Evolutionary conservation across 495 filamentous ascomycete species (phyloP), one percentile per base, ranked within the genome.

Genomic region (Platismatia glauca): DNA sequence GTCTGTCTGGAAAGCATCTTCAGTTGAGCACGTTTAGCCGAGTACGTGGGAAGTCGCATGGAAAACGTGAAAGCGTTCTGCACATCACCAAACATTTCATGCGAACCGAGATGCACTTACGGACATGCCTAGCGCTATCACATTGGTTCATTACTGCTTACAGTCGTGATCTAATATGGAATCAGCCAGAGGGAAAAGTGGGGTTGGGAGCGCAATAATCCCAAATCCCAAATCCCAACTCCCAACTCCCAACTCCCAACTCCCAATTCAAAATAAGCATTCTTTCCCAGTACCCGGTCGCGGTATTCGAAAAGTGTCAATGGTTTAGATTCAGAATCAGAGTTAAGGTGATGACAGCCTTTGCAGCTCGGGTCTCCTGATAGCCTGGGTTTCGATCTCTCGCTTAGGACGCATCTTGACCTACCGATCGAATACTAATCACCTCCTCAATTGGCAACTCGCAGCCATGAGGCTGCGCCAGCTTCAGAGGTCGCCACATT

Each of bases 111-210:
- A 2, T 20, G 50, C 37, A 38, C 20, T 39, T 62, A 46, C 60
- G 60, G 60, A 57, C 52, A 56, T 62, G 31, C 39, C 39, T 57
- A 57, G 60, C 52, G 41, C 41, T 57, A 43, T 38, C 33, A 58
- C 29, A n/a, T 48, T 24, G 31, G 2, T 16, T 27, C 24, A 35
- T 55, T 55, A 46, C 18, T 57, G 53, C 24, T 13, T 57, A 4
- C 39, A 56, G 38, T 43, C 37, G 24, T 41, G 37, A 55, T 57
- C 11, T 27, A 27, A 35, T 20, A 55, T 39, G 48, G 18, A 35
- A 35, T 35, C 34, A 35, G 34, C 34, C 34, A n/a, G n/a, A n/a
- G n/a, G n/a, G 4, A 35, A 35, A 35, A 35, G 34, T 35, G 34
- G 34, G 34, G 34, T 35, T 35, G 4, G 34, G 5, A 5, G 34